Base-by-base conservation (phyloP, 805 yeast species). In the Alloascoidea hylecoeti region DNA sequence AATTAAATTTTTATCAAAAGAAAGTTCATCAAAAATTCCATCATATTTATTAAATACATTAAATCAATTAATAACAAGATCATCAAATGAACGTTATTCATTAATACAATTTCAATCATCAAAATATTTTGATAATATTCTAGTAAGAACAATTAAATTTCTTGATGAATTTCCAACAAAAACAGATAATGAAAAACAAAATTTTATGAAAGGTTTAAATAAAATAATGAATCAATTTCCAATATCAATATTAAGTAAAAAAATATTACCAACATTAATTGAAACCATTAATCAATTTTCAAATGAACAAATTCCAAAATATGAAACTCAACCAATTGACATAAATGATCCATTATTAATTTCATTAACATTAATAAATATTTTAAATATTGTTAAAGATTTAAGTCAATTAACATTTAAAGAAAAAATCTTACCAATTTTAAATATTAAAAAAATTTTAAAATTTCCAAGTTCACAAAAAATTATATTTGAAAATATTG, bases 141-240 rank as follows among this genome's bases (percentile, higher is more conserved):
- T 86, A 37, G 74, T 89, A 38, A 78, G 80, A 49, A 78, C 94
- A 2, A 66, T 89, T 62, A 74, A 78, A 53, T 78, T 80, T 47
- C 56, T 89, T 35, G 96, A 89, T 50, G 92, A 82, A 40, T 76
- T 83, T 43, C 73, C 86, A 5, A 81, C 95, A 0, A 78, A 81
- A 46, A 60, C 77, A 2, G 60, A 64, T 4, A 67, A 66, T 14
- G 96, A 89, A 41, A 79, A 78, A 48, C 53, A 70, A 16, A 61
- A 73, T 1, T 85, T 85, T 50, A 63, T 88, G 45, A 68, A 69
- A 39, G 85, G 85, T 1, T 61, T 89, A 38, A 55, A 70, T 16
- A 57, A 58, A 3, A 58, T 74, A 15, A 50, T 77, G 17, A 63
- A 66, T 4, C 66, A 72, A 46, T 80, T 78, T 49, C 86, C 89